phyloP scores from a whole-genome alignment of 352 stramenopile genomes.

The Phytophthora melonis region DNA sequence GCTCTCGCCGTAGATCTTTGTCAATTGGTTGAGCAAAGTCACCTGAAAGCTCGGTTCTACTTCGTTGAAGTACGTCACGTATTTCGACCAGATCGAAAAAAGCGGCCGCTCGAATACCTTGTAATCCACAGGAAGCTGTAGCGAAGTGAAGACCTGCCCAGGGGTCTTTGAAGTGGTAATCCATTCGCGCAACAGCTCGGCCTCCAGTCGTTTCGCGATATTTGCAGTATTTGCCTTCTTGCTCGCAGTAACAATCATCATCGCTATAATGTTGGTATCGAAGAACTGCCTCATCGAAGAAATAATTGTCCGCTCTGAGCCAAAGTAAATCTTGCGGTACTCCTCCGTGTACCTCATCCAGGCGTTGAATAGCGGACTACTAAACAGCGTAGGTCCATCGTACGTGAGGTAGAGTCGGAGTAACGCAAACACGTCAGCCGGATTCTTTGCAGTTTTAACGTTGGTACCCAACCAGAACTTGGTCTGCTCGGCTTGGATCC shows the following conservation, averaged over 20 bases:
- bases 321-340: conserved; percentile 15
- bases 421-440: conserved; percentile 3
- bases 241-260: conserved; percentile 12
- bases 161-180: not conserved
- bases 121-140: conserved; percentile 2
- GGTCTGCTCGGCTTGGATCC: conserved; percentile 17
- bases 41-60: conserved; percentile 9
- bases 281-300: conserved; percentile 11
- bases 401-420: conserved; percentile 1
- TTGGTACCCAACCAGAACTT: not conserved
- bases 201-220: conserved; percentile 8
- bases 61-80: conserved; percentile 5
- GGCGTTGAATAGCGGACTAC: conserved; percentile 5
- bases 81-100: conserved; percentile 23
- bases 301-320: conserved; percentile 5
- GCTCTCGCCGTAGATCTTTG: conserved; percentile 9
- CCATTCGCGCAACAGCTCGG: conserved; percentile 19
- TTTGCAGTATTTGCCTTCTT: conserved; percentile 9
- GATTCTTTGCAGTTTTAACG: not conserved
- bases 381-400: not conserved
- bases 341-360: conserved; percentile 17
- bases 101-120: conserved; percentile 9
- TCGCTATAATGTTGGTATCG: conserved; percentile 8
- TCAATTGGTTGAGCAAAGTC: conserved; percentile 4
- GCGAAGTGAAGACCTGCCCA: conserved; percentile 3